Base-by-base conservation (phyloP, 805 yeast species). In the Brettanomyces anomalus region DNA sequence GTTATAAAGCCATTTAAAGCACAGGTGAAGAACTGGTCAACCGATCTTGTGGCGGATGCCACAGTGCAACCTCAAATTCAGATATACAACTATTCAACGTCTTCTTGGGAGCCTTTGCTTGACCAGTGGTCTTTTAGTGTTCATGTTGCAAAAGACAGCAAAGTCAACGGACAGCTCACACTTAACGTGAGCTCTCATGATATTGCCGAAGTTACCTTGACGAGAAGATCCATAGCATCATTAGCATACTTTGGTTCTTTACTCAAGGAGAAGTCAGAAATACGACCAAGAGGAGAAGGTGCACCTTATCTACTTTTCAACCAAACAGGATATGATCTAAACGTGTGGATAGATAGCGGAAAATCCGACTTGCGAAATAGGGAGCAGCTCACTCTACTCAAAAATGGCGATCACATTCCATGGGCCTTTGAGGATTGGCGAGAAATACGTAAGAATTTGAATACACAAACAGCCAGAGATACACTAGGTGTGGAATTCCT, bases 361-460 rank as follows among this genome's bases (percentile, higher is more conserved):
- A 20, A 16, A 6, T 24, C 50, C 26, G 49, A 49, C 11, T 33
- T 55, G 20, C 45, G 54, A 28, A 50, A 60, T 43, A 35, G 62
- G 41, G 49, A 53, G 38, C 49, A 64, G 60, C 38, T 61, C 14
- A 66, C 71, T 0, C 33, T 52, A 0, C 55, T 85, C 14, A 60
- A 65, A 33, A 68, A 77, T 41, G 74, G 74, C 2, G 76, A 74
- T 4, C 60, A 62, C 4, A 57, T 76, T 4, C 82, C 85, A 1
- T 93, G 97, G 97, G 79, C 88, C 34, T 94, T 94, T 66, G 95
- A 89, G 54, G 96, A 90, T 56, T 93, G 97, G 97, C 71, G 85
- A 47, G 71, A 72, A 26, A 74, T 88, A 19, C 79, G 98, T 60
- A 96, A 90, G 55, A 77, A 79, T 43, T 65, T 89, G 43, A 80